These are phyloP conservation scores for Ceratocystis papillata DNA, from an alignment of 2,329 filamentous ascomycete genomes.

Conservation along the genomic window DNA sequence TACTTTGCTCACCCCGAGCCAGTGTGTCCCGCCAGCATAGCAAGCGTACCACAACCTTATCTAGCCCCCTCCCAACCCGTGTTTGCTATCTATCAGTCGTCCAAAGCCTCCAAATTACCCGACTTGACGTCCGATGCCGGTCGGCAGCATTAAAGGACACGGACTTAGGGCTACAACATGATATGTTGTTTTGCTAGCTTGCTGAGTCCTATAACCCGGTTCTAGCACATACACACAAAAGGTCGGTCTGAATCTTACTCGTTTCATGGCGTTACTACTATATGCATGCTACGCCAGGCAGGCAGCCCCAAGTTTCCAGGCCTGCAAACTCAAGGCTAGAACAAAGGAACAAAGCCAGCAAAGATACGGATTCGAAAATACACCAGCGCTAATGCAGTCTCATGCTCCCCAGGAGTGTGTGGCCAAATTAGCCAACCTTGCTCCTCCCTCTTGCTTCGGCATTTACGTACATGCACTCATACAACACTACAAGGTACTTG, in stretches of 20 bases:
- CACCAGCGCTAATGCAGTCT: slow-evolving; percentile 1
- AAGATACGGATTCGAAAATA: neutral
- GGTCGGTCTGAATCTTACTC: slow-evolving; percentile 8
- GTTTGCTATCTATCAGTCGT: neutral
- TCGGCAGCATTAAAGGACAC: neutral
- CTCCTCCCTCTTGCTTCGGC: neutral
- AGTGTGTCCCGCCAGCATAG: neutral
- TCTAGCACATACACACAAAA: neutral
- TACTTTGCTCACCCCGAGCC: neutral
- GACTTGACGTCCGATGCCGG: neutral
- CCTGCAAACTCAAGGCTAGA: neutral
- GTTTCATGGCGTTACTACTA: slow-evolving; percentile 3
- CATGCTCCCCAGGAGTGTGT: neutral
- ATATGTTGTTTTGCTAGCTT: neutral
- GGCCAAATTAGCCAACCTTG: neutral
- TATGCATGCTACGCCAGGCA: neutral
- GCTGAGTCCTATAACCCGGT: neutral
- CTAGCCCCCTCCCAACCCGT: neutral
- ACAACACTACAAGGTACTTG: neutral
- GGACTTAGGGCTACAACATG: neutral
- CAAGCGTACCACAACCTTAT: neutral
- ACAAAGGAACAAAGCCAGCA: neutral
- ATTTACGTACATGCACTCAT: neutral
- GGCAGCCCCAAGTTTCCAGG: neutral
- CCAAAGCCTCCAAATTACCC: neutral